Percentiles rank a stretch among this genome's conserved stretches.
These are phyloP conservation scores for Trifolium dubium DNA, from an alignment of 306 rosid species.

Conservation along the genomic window DNA sequence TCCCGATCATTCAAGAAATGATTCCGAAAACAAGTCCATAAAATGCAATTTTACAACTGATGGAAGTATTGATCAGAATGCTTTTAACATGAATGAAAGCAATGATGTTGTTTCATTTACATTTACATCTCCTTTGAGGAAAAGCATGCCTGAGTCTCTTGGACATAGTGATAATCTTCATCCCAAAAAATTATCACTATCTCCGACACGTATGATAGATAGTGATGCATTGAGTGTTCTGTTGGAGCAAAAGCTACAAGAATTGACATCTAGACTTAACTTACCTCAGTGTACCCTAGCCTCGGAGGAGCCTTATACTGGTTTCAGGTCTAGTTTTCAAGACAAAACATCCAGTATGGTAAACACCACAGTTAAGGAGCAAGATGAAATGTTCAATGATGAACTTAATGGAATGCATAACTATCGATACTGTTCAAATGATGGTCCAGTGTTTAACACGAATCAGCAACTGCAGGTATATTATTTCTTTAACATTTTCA, in stretches of 20 bases:
- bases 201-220: slow-evolving; percentile 57
- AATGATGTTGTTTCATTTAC: slow-evolving; percentile 85
- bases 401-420: slow-evolving; percentile 32
- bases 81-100: slow-evolving; percentile 58
- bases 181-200: slow-evolving; percentile 47
- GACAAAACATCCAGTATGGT: slow-evolving; percentile 41
- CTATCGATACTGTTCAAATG: slow-evolving; percentile 45
- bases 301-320: slow-evolving; percentile 52
- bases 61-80: slow-evolving; percentile 48
- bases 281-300: slow-evolving; percentile 50
- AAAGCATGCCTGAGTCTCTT: slow-evolving; percentile 46
- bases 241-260: slow-evolving; percentile 89
- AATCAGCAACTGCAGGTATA: slow-evolving; percentile 65
- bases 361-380: slow-evolving; percentile 44
- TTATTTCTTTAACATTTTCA: slow-evolving; percentile 4
- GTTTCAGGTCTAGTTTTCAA: slow-evolving; percentile 51
- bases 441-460: slow-evolving; percentile 40
- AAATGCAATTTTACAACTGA: slow-evolving; percentile 63
- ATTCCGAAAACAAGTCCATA: slow-evolving; percentile 53
- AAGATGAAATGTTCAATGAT: slow-evolving; percentile 40
- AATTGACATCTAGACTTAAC: slow-evolving; percentile 67
- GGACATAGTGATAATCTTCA: slow-evolving; percentile 45
- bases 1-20: slow-evolving; percentile 37
- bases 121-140: slow-evolving; percentile 83
- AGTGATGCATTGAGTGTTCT: slow-evolving; percentile 74